phyloP scores from a whole-genome alignment of 257 asterid species.

The Voacanga thouarsii region DNA sequence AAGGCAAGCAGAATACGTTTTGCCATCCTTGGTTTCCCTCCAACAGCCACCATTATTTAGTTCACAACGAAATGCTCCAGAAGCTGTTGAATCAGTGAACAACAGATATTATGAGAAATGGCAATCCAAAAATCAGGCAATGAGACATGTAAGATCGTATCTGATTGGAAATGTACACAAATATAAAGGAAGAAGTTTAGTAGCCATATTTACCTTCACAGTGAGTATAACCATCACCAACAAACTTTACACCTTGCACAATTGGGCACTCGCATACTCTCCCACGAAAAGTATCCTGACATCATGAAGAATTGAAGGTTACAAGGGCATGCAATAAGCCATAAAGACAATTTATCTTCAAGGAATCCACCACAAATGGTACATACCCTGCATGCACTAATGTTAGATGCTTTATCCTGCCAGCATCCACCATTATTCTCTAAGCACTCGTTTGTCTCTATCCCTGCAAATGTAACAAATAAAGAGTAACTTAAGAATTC shows the following conservation, averaged over 20 bases:
- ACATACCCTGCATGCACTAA: slow-evolving; percentile 90
- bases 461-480: slow-evolving; percentile 41
- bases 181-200: neutral
- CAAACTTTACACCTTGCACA: slow-evolving; percentile 74
- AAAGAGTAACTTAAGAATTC: slow-evolving; percentile 13
- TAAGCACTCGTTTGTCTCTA: slow-evolving; percentile 89
- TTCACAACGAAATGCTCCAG: slow-evolving; percentile 85
- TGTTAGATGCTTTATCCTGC: slow-evolving; percentile 73
- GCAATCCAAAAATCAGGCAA: neutral
- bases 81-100: slow-evolving; percentile 47
- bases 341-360: neutral
- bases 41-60: slow-evolving; percentile 92
- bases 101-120: neutral
- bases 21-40: slow-evolving; percentile 65
- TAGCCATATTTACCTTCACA: slow-evolving; percentile 62
- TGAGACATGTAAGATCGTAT: neutral
- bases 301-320: neutral
- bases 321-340: slow-evolving; percentile 1
- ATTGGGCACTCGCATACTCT: slow-evolving; percentile 86
- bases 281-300: slow-evolving; percentile 89
- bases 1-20: slow-evolving; percentile 81
- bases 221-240: slow-evolving; percentile 88
- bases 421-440: slow-evolving; percentile 96
- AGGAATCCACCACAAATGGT: neutral
- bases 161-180: neutral